Base-by-base conservation (phyloP, 768 basidiomycete genomes). In the Tulasnella sp. region DNA sequence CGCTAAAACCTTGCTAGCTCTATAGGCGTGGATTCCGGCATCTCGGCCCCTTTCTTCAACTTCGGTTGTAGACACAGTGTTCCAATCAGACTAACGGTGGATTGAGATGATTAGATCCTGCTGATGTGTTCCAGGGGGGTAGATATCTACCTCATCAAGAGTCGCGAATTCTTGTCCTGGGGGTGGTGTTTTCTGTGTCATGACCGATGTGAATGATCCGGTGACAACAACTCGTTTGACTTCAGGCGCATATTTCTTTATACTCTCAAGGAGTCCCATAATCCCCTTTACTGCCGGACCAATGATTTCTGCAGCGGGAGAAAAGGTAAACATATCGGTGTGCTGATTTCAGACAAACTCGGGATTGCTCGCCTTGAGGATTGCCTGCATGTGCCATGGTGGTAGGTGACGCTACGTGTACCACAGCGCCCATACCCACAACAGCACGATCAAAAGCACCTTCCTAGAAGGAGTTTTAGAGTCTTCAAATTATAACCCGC, bases 381-480 rank as follows among this genome's bases (percentile, higher is more conserved):
- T 68, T 60, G 4, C 64, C 21, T 2, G 63, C 63, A 11, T 60
- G 54, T 54, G 63, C 58, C n/a, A 38, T 38, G 58, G 67, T 66
- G 62, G 69, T 67, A 9, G 70, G 69, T 15, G 66, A 67, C 32
- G 67, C 68, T 19, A 65, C 65, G 58, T 70, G 69, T 21, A 58
- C 61, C 38, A 76, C 67, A 3, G 68, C 74, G 26, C 72, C 69
- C 26, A 73, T 70, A 2, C 71, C 72, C 62, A 72, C 71, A 60
- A 74, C 72, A 2, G 71, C 74, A 41, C 72, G 69, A 61, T 75
- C 72, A 63, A 75, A 75, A 0, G 70, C 71, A 21, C 67, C 67
- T 15, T 44, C 44, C 63, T 64, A 38, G 5, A 38, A 5, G 15
- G 15, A 7, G 26, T 11, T 21, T n/a, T 15, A 29, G 8, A 4